Conservation (phyloP, 1,139 yeast genomes). For the Yarrowia galli region DNA sequence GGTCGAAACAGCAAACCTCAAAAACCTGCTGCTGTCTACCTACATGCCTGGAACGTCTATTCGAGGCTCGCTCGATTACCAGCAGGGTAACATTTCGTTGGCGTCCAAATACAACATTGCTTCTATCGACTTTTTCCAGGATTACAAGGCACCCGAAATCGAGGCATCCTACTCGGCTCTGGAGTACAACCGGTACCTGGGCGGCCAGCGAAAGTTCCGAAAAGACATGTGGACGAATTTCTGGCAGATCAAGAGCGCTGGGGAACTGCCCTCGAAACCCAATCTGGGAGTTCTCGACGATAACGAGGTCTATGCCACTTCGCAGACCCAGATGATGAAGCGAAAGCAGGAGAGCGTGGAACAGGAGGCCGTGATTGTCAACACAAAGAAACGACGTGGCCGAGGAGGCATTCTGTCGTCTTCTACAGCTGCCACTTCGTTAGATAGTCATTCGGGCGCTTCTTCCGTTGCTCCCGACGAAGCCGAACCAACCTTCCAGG, state of each 20-base stretch:
- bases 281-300: slow-evolving; percentile 31
- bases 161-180: slow-evolving; percentile 38
- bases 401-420: slow-evolving; percentile 22
- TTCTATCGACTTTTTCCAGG: slow-evolving; percentile 24
- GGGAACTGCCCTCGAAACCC: slow-evolving; percentile 35
- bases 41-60: slow-evolving; percentile 33
- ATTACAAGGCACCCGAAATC: slow-evolving; percentile 27
- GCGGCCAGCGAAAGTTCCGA: slow-evolving; percentile 35
- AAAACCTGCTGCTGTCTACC: slow-evolving; percentile 30
- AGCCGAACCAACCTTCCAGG: slow-evolving; percentile 33
- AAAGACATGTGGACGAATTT: slow-evolving; percentile 37
- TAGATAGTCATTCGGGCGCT: slow-evolving; percentile 1
- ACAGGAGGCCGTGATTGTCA: slow-evolving; percentile 35
- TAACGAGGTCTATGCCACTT: slow-evolving; percentile 21
- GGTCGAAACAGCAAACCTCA: slow-evolving; percentile 29
- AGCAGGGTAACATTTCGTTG: slow-evolving; percentile 22
- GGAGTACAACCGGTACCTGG: slow-evolving; percentile 37
- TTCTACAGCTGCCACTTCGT: background rate
- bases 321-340: slow-evolving; percentile 34
- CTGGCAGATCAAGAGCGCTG: slow-evolving; percentile 35
- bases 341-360: slow-evolving; percentile 33
- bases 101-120: slow-evolving; percentile 34
- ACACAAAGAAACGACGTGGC: slow-evolving; percentile 25
- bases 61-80: slow-evolving; percentile 32
- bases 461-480: slow-evolving; percentile 16